These are phyloP conservation scores for Ramaria rubella DNA, from an alignment of 768 basidiomycete species.

Conservation along the genomic window DNA sequence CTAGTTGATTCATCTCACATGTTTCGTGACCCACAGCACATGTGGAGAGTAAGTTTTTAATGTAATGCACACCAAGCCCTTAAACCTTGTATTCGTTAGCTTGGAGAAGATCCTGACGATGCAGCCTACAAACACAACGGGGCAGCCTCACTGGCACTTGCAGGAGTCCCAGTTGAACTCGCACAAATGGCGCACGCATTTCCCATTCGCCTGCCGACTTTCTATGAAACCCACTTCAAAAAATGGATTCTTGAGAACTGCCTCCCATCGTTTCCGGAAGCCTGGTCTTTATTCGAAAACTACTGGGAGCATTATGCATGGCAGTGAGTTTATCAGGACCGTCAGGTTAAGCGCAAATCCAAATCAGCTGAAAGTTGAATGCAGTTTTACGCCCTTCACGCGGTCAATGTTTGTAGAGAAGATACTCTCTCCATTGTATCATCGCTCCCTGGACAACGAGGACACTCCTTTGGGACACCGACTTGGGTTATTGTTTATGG, in stretches of 20 bases:
- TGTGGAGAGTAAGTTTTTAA: slow-evolving; percentile 1
- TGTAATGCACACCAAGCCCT: not conserved
- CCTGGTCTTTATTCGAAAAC: slow-evolving; percentile 8
- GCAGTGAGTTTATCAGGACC: slow-evolving; percentile 4
- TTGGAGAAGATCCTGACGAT: not conserved
- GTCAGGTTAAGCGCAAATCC: not conserved
- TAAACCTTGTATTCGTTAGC: not conserved
- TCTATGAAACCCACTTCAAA: not conserved
- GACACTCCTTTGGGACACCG: slow-evolving; percentile 6
- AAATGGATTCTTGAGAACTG: slow-evolving; percentile 10
- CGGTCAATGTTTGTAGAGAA: slow-evolving; percentile 1
- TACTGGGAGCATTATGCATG: slow-evolving; percentile 11
- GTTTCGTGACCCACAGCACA: not conserved
- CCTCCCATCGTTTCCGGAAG: slow-evolving; percentile 6
- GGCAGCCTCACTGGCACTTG: not conserved
- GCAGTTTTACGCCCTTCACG: slow-evolving; percentile 7
- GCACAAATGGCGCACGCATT: slow-evolving; percentile 2
- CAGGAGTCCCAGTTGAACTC: slow-evolving; percentile 3
- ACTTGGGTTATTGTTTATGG: slow-evolving; percentile 4
- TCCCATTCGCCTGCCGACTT: not conserved
- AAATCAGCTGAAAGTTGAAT: no score
- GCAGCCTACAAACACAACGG: not conserved
- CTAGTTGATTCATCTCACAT: not conserved
- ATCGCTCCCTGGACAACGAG: not conserved
- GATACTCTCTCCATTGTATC: slow-evolving; percentile 9